Base-by-base conservation (phyloP, 805 yeast genomes). In the Maudiozyma serrabonitensis region DNA sequence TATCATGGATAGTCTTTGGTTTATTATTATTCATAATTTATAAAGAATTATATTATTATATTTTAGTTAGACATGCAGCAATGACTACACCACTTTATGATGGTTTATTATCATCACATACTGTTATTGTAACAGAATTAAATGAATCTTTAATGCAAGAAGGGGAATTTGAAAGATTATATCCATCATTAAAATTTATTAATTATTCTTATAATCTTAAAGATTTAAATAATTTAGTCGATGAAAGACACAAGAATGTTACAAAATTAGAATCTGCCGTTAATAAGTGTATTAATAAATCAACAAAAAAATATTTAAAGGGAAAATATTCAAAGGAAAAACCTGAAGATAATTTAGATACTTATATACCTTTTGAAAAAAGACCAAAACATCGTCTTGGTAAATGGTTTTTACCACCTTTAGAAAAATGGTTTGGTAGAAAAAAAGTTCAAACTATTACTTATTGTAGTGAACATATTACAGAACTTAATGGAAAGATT, bases 381-480 rank as follows among this genome's bases (percentile, higher is more conserved):
- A 78, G 91, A 57, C 97, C 97, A 45, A 82, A 87, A 34, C 91
- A 87, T 68, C 79, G 79, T 54, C 75, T 88, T 58, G 79, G 79
- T 49, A 62, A 65, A 51, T 79, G 58, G 52, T 58, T 53, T 46
- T 41, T 55, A 15, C 58, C 60, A 23, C 56, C 56, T 16, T 45
- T 53, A 43, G 44, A 54, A 46, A 35, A 54, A 50, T 40, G 42
- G 78, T 60, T 80, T 80, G 50, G 67, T 45, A 95, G 96, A 51
- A 69, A 85, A 68, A 90, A 90, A 69, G 96, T 90, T 49, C 83
- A 84, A 59, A 84, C 96, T 34, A 77, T 91, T 60, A 78, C 82
- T 47, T 84, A 88, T 62, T 81, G 84, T 53, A 74, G 79, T 47
- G 80, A 81, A 54, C 75, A 75, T 57, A 67, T 90, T 46, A 83